Evolutionary conservation across 2,329 filamentous ascomycete genomes (phyloP).

Genomic region (Cladophialophora yegresii): DNA sequence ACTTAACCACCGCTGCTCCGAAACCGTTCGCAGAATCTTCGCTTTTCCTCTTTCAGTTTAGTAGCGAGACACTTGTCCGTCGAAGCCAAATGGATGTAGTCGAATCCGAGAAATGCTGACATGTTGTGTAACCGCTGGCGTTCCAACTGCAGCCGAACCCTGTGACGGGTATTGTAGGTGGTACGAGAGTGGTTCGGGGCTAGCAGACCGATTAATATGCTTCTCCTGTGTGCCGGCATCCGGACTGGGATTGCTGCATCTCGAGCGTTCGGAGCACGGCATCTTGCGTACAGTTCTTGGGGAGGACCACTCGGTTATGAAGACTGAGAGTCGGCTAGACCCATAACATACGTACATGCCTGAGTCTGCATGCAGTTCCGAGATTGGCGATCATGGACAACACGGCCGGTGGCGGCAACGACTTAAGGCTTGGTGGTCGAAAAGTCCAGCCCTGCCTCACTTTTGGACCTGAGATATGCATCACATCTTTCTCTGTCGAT

Average conservation of each 20-base stretch:
- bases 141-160: neutral
- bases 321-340: neutral
- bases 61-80: neutral
- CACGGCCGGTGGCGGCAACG: neutral
- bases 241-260: neutral
- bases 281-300: neutral
- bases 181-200: neutral
- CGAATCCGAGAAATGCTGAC: conserved; percentile 18
- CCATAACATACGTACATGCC: neutral
- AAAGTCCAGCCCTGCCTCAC: neutral
- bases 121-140: conserved; percentile 16
- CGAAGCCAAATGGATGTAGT: conserved; percentile 1
- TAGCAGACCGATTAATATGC: neutral
- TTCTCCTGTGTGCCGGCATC: neutral
- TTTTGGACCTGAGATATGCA: neutral
- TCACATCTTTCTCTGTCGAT: conserved; percentile 18
- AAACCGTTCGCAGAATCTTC: neutral
- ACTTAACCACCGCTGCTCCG: neutral
- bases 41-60: neutral
- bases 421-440: neutral
- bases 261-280: neutral
- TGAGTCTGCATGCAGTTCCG: neutral
- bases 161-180: neutral
- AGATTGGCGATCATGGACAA: neutral
- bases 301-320: neutral